Conservation (phyloP, 2,329 filamentous ascomycete genomes). For the Sclerotinia trifoliorum region DNA sequence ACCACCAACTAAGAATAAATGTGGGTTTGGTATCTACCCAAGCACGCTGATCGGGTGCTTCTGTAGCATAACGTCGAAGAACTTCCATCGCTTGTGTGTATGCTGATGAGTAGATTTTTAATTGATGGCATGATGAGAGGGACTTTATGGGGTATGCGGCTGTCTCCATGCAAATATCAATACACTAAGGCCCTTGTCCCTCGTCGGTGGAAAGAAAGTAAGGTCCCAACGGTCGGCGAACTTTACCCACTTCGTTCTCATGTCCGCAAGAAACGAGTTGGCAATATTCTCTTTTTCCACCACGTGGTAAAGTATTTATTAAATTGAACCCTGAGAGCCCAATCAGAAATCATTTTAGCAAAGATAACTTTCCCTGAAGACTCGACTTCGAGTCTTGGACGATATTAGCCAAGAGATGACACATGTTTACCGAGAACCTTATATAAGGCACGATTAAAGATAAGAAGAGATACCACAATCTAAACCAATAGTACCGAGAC, state of each 20-base stretch:
- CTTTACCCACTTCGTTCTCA: not conserved
- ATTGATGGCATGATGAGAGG: not conserved
- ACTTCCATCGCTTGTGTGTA: conserved; percentile 30
- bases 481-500: not conserved
- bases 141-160: not conserved
- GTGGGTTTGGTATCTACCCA: conserved; percentile 70
- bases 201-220: not conserved
- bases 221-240: not conserved
- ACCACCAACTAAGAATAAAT: conserved; percentile 93
- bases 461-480: conserved; percentile 3
- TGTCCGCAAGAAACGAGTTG: conserved; percentile 5
- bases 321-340: not conserved
- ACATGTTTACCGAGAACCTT: not conserved
- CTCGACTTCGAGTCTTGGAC: conserved; percentile 9
- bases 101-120: not conserved
- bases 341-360: not conserved
- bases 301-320: not conserved
- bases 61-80: conserved; percentile 29
- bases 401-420: not conserved
- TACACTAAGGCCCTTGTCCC: not conserved
- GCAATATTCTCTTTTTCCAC: not conserved
- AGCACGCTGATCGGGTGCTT: conserved; percentile 31
- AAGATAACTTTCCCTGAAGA: not conserved
- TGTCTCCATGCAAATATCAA: not conserved
- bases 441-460: not conserved